Base-by-base conservation (phyloP, 495 filamentous ascomycete species). In the Talaromyces liani region DNA sequence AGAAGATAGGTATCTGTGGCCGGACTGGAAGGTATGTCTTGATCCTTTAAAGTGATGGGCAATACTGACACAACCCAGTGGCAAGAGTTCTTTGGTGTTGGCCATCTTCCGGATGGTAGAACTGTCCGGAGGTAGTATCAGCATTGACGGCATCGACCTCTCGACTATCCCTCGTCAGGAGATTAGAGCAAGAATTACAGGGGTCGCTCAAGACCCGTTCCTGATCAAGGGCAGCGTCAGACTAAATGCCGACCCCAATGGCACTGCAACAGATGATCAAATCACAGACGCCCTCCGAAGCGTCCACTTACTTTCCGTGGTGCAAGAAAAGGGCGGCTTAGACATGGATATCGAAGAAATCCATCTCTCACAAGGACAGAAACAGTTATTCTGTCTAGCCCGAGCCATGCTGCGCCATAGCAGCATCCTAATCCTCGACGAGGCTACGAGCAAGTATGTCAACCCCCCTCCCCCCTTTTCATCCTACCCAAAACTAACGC, bases 131-230 rank as follows among this genome's bases (percentile, higher is more conserved):
- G 80, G 81, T 49, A 68, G 67, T 53, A 80, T 83, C 60, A 69
- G 51, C 14, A 75, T 87, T 29, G 82, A 86, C 58, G 77, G 77
- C 9, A 61, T 80, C 22, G 77, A 80, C 63, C 68, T 84, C 49
- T 74, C 77, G 24, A 77, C 70, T 7, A 71, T 84, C 8, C 81
- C 78, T 0, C 76, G 77, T 8, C 70, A 78, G 36, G 74, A 79
- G 14, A 72, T 84, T 58, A 79, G 82, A 39, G 71, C 78, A 0
- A 75, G 73, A 18, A 71, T 84, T 62, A 82, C 79, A 33, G 79
- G 75, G 1, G 73, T 87, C 47, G 81, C 86, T 6, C 85, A 90
- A 65, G 80, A 85, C 58, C 79, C 86, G 0, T 82, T 87, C 61
- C 66, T 88, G 0, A 81, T 83, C 1, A 69, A 74, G 16, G 77